Evolutionary conservation across 345 rosid species (phyloP).

Genomic region (Gossypium arboreum): DNA sequence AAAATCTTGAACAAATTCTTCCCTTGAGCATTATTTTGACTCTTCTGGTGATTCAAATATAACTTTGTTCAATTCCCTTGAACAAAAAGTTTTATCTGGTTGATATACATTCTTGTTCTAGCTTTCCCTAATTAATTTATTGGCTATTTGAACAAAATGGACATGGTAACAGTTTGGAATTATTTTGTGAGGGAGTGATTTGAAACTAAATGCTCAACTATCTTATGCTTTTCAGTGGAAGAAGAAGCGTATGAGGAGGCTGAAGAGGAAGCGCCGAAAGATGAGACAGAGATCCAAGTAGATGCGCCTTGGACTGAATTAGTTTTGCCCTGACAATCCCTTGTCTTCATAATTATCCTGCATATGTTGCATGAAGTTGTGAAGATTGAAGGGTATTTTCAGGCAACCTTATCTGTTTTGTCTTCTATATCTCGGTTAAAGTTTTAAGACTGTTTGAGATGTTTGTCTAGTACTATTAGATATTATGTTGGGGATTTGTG

Average conservation of each 20-base stretch:
- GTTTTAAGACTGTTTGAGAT: not conserved
- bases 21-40: not conserved
- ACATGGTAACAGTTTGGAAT: not conserved
- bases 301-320: not conserved
- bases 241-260: conserved; percentile 73
- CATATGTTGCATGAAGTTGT: not conserved
- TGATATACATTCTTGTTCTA: not conserved
- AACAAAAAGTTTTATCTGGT: not conserved
- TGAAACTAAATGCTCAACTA: not conserved
- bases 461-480: not conserved
- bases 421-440: not conserved
- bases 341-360: not conserved
- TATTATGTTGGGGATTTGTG: not conserved
- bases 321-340: not conserved
- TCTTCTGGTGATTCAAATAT: not conserved
- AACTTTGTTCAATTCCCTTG: not conserved
- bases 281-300: conserved; percentile 99
- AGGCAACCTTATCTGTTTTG: not conserved
- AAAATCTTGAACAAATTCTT: not conserved
- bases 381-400: not conserved
- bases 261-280: conserved; percentile 99
- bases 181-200: not conserved
- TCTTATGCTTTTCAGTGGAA: conserved; percentile 5
- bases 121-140: not conserved
- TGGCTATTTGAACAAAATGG: not conserved